phyloP scores from a whole-genome alignment of 495 filamentous ascomycete genomes.

The Sabuloglossum arenarium region DNA sequence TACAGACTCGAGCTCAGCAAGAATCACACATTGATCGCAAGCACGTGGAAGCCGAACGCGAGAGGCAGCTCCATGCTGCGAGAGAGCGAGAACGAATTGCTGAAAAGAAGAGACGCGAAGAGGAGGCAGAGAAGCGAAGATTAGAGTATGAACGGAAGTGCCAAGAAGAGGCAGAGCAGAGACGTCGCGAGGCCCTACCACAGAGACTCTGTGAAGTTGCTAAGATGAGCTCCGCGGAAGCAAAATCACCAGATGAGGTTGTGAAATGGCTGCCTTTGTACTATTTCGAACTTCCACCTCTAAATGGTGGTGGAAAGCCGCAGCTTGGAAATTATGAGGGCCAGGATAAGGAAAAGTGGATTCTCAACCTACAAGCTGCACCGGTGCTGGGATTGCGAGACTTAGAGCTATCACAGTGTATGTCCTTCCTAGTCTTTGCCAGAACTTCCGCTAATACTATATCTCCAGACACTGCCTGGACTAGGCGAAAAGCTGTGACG shows the following conservation, averaged over 20 bases:
- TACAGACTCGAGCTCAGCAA: neutral
- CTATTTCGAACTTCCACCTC: conserved; percentile 22
- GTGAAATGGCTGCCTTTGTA: conserved; percentile 30
- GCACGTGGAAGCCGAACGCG: neutral
- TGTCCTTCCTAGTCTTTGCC: conserved; percentile 13
- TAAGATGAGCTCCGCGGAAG: conserved; percentile 26
- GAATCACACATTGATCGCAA: neutral
- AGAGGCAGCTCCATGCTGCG: neutral
- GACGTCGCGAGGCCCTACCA: conserved; percentile 31
- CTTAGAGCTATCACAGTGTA: conserved; percentile 48
- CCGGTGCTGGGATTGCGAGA: conserved; percentile 59
- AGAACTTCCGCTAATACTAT: neutral
- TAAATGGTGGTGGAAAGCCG: conserved; percentile 8
- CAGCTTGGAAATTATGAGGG: neutral
- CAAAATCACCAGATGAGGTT: conserved; percentile 18
- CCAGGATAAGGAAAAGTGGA: conserved; percentile 41
- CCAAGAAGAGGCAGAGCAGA: conserved; percentile 32
- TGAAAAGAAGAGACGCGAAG: conserved; percentile 21
- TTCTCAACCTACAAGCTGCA: conserved; percentile 57
- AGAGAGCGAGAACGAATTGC: conserved; percentile 3
- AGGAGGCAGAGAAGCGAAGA: conserved; percentile 26
- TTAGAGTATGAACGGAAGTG: conserved; percentile 28
- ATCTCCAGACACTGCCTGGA: conserved; percentile 42
- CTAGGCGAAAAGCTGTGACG: conserved; percentile 26
- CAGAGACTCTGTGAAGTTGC: conserved; percentile 26